These are phyloP conservation scores for Candolleomyces eurysporus DNA, from an alignment of 768 basidiomycete genomes.

Conservation along the genomic window DNA sequence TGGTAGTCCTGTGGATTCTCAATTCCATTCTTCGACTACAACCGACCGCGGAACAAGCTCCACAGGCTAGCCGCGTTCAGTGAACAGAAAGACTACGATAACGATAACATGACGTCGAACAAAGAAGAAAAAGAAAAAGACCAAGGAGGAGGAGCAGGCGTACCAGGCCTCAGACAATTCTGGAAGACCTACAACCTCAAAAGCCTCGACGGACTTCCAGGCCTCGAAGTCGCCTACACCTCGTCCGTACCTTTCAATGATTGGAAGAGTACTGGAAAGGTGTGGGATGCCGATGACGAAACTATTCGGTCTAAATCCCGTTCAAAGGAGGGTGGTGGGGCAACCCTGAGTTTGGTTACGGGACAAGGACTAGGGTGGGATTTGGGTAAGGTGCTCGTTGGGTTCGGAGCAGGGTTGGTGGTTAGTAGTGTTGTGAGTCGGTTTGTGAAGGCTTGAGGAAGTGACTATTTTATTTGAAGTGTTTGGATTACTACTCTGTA, in stretches of 20 bases:
- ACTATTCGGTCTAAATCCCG: neutral
- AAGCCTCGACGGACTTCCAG: slow-evolving; percentile 31
- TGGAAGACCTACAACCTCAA: slow-evolving; percentile 44
- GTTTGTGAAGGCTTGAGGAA: too few species aligned
- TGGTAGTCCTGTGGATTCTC: slow-evolving; percentile 57
- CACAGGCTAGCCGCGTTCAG: slow-evolving; percentile 28
- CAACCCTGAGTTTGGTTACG: too few species aligned
- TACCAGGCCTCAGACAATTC: slow-evolving; percentile 43
- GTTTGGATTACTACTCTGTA: too few species aligned
- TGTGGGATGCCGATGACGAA: neutral
- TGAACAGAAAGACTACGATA: slow-evolving; percentile 27
- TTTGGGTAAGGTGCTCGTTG: neutral
- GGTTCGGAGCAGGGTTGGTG: neutral
- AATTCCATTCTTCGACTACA: slow-evolving; percentile 52
- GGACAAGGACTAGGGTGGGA: neutral
- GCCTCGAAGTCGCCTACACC: slow-evolving; percentile 26
- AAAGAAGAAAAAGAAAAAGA: slow-evolving; percentile 13
- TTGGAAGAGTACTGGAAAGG: neutral
- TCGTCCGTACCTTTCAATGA: neutral
- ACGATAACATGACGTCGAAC: slow-evolving; percentile 21
- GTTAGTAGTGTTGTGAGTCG: neutral
- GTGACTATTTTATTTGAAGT: too few species aligned
- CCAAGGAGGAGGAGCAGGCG: too few species aligned
- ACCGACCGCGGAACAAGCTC: slow-evolving; percentile 45
- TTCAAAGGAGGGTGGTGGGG: neutral